Conservation (phyloP, 148 eudicot genomes). For the Spergularia marina region DNA sequence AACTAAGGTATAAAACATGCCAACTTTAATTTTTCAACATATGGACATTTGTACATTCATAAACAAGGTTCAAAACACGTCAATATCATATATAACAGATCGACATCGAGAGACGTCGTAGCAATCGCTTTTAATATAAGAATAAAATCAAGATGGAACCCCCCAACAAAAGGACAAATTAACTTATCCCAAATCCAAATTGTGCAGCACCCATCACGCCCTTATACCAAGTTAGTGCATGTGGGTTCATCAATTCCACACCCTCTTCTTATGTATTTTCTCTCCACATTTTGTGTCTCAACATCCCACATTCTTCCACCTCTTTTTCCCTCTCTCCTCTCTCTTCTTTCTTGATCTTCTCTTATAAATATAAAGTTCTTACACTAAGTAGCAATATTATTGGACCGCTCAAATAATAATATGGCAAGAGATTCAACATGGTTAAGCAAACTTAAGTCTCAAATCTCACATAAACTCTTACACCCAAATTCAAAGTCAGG, state of each 20-base stretch:
- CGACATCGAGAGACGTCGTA: no score
- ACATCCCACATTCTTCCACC: conserved; percentile 21
- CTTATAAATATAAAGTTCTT: background rate
- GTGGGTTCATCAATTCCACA: conserved; percentile 14
- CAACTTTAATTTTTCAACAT: no score
- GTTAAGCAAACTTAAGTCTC: conserved; percentile 55
- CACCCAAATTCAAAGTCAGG: conserved; percentile 21
- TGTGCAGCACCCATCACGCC: conserved; percentile 25
- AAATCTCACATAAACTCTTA: conserved; percentile 33
- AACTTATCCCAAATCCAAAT: conserved; percentile 4
- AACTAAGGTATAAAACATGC: background rate
- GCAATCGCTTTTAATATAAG: no score
- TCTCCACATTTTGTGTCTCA: conserved; percentile 6
- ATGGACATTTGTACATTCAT: background rate
- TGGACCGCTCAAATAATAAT: background rate
- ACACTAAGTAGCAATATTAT: background rate
- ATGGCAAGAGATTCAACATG: conserved; percentile 67
- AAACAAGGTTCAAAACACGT: background rate
- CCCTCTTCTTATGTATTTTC: background rate
- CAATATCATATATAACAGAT: background rate
- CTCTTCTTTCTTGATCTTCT: no score
- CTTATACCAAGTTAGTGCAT: conserved; percentile 16
- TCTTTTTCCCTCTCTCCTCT: background rate
- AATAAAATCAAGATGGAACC: background rate
- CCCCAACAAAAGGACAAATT: conserved; percentile 20